Conservation (phyloP, 2,329 filamentous ascomycete species). For the Aureobasidium lini region DNA sequence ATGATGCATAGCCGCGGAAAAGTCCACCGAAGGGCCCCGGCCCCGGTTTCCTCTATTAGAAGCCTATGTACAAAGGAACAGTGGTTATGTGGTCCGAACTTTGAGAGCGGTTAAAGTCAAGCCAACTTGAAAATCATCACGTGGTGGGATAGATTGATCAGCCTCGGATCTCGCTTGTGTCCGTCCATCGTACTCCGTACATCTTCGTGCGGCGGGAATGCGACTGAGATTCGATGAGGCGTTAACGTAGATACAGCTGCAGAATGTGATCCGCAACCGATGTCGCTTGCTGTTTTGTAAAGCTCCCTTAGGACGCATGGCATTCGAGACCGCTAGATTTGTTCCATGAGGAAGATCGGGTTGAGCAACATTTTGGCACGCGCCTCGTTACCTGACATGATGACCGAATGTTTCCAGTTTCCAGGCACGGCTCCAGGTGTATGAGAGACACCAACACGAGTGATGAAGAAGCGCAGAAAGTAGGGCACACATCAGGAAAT, state of each 20-base stretch:
- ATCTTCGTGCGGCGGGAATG: neutral
- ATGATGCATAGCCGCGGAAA: neutral
- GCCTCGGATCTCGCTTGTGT: neutral
- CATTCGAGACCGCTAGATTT: too few relatives aligned
- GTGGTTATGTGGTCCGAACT: constrained; percentile 1
- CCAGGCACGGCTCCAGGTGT: too few relatives aligned
- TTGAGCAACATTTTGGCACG: too few relatives aligned
- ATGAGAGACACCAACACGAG: too few relatives aligned
- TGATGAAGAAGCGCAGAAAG: neutral
- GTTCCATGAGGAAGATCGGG: too few relatives aligned
- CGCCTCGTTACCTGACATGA: too few relatives aligned
- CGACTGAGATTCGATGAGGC: neutral
- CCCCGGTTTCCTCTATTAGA: neutral
- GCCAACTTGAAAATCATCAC: neutral
- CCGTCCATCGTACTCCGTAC: neutral
- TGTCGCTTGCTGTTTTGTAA: too few relatives aligned
- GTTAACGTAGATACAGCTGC: neutral
- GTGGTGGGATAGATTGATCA: neutral
- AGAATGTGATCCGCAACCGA: neutral
- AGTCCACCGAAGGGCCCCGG: neutral
- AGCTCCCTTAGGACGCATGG: too few relatives aligned
- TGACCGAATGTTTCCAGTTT: too few relatives aligned
- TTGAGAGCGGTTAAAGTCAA: neutral
- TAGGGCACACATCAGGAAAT: neutral
- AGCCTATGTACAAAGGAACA: neutral